Base-by-base conservation (phyloP, 179 eudicot genomes). In the Beta macrorhiza region DNA sequence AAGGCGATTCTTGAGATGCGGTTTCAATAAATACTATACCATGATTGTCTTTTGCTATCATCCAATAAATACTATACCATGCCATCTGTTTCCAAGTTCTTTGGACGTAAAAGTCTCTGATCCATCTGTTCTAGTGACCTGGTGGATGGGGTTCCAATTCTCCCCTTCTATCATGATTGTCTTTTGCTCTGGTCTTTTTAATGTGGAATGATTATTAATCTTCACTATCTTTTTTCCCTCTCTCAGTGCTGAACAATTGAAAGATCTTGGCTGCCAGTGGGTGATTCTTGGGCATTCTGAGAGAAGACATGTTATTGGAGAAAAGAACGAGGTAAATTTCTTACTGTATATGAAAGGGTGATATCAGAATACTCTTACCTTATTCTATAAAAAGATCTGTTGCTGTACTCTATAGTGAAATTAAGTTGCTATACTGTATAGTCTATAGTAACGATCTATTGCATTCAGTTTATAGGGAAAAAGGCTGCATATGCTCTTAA, bases 201-300 rank as follows among this genome's bases (percentile, higher is more conserved):
- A 20, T 5, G 13, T 6, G 62, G 64, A 74, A 6, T 5, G n/a
- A 16, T 15, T 13, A 19, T 37, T 32, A 22, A 29, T 61, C 32
- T 7, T 22, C 44, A 65, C 47, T 45, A 20, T 32, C 8, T 55
- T 67, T 51, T 19, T 73, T 37, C 72, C 73, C 42, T 37, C 42
- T 81, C 72, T 79, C 74, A 96, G 98, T 86, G 97, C 85, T 67
- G 99, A 94, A 69, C 98, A 94, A 78, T 57, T 94, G 86, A 94
- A 91, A 82, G 97, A 96, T 88, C 79, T 92, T 70, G 99, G 99
- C 77, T 88, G 93, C 91, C 91, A 88, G 81, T 96, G 99, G 98
- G 99, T 96, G 79, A 87, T 96, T 86, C 98, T 96, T 76, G 99
- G 99, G 51, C 99, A 96, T 83, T 96, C 98, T 74, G 99, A 94